A percentile compares a stretch with the other conserved stretches of the same genome.
Conservation (phyloP, 2,329 filamentous ascomycete species). For the Harringtonia aguacate region DNA sequence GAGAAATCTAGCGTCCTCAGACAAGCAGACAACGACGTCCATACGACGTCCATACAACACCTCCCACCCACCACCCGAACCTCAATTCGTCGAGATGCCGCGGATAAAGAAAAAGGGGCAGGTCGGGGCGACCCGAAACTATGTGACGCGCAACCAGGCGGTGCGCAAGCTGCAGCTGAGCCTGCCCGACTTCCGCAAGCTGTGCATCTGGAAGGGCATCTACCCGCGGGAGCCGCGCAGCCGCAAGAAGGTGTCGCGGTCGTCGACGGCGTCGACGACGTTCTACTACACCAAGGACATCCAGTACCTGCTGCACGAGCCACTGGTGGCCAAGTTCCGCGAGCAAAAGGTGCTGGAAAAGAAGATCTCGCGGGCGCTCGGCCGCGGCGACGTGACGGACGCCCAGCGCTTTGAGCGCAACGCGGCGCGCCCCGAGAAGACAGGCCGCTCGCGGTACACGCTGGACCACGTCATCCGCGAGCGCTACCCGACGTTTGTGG, state of each 20-base stretch:
- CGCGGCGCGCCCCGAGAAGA: slow-evolving; percentile 81
- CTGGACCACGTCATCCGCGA: slow-evolving; percentile 97
- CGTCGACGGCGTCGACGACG: slow-evolving; percentile 79
- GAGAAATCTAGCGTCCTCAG: not conserved
- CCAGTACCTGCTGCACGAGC: slow-evolving; percentile 95
- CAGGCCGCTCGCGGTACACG: slow-evolving; percentile 77
- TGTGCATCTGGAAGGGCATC: slow-evolving; percentile 99
- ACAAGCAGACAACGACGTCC: too few species aligned
- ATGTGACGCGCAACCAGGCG: slow-evolving; percentile 92
- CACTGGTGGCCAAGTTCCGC: slow-evolving; percentile 85
- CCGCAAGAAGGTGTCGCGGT: slow-evolving; percentile 94
- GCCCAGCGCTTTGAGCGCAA: slow-evolving; percentile 79
- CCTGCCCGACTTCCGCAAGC: slow-evolving; percentile 89
- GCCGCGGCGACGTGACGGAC: slow-evolving; percentile 82
- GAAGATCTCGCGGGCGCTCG: slow-evolving; percentile 90
- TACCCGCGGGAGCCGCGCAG: slow-evolving; percentile 94
- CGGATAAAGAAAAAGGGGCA: slow-evolving; percentile 88
- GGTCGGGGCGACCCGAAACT: slow-evolving; percentile 93
- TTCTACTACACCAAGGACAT: slow-evolving; percentile 93
- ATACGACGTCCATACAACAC: too few species aligned
- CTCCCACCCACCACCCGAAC: not conserved
- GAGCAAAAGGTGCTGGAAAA: slow-evolving; percentile 95
- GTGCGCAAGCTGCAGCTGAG: slow-evolving; percentile 97
- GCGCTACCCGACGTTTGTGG: slow-evolving; percentile 93
- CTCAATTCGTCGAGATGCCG: slow-evolving; percentile 38